Conservation (phyloP, 306 rosid genomes). For the Quercus suber region DNA sequence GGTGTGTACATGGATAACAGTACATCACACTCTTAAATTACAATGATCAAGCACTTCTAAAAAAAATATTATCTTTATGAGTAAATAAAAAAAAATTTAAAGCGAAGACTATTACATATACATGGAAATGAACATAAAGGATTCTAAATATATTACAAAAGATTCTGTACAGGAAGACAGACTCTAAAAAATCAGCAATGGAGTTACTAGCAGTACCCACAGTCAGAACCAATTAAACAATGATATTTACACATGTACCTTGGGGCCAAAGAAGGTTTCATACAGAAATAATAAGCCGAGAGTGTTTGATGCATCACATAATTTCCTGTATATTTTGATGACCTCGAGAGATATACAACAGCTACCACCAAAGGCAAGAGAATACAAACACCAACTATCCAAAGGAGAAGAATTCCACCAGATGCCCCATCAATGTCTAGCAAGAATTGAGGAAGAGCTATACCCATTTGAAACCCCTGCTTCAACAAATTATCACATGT, state of each 20-base stretch:
- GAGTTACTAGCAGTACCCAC: too few species aligned
- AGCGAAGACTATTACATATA: too few species aligned
- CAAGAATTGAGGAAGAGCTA: slow-evolving; percentile 93
- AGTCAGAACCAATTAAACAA: too few species aligned
- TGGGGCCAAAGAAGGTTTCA: slow-evolving; percentile 98
- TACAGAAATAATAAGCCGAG: slow-evolving; percentile 74
- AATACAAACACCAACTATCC: slow-evolving; percentile 97
- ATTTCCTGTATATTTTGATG: slow-evolving; percentile 91
- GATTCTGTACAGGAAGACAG: too few species aligned
- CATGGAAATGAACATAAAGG: too few species aligned
- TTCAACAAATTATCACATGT: slow-evolving; percentile 25
- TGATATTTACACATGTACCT: slow-evolving; percentile 38
- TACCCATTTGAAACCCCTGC: slow-evolving; percentile 99
- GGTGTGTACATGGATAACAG: too few species aligned
- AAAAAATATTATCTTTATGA: too few species aligned
- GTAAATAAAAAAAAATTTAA: too few species aligned
- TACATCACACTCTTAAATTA: too few species aligned
- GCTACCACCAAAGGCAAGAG: slow-evolving; percentile 95
- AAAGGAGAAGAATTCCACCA: slow-evolving; percentile 89
- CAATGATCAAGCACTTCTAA: too few species aligned
- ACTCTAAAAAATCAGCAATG: too few species aligned
- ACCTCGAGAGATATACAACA: slow-evolving; percentile 91
- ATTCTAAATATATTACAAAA: too few species aligned
- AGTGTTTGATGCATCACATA: slow-evolving; percentile 98
- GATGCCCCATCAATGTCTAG: slow-evolving; percentile 85